phyloP scores from a whole-genome alignment of 148 eudicot species.

The Spergularia bocconei region DNA sequence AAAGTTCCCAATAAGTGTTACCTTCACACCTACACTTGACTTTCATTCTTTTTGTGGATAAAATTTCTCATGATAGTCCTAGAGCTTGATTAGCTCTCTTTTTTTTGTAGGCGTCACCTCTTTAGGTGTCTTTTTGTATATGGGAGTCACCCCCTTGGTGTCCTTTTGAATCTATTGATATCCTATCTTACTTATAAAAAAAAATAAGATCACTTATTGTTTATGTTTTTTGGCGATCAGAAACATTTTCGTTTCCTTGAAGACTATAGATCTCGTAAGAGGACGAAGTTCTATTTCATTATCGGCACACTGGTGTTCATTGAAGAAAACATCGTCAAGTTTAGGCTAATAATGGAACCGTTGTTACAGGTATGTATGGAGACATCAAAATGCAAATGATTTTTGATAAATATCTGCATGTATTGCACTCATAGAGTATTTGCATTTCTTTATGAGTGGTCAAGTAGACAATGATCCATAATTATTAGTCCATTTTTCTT shows the following conservation, averaged over 20 bases:
- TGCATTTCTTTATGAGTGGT: background rate
- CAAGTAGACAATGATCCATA: background rate
- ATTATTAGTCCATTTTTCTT: background rate
- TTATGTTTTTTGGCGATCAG: constrained; percentile 34
- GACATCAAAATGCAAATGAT: background rate
- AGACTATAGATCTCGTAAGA: constrained; percentile 62
- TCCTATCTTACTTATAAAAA: no score
- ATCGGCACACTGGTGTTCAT: constrained; percentile 71
- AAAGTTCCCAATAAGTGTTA: background rate
- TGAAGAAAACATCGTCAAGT: constrained; percentile 66
- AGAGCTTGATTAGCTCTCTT: no score
- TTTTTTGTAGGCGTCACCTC: no score
- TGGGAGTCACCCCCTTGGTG: no score
- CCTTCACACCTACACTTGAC: no score
- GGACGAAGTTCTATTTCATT: constrained; percentile 76
- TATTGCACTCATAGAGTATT: background rate
- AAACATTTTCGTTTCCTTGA: constrained; percentile 71
- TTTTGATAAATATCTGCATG: background rate
- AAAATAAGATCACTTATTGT: constrained; percentile 13
- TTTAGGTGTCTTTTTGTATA: no score
- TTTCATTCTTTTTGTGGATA: no score
- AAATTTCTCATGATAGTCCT: no score
- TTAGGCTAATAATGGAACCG: constrained; percentile 78
- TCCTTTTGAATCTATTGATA: no score
- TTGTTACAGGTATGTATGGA: constrained; percentile 51